Evolutionary conservation across 2,329 filamentous ascomycete species (phyloP).

Genomic region (Zymoseptoria crescenta): DNA sequence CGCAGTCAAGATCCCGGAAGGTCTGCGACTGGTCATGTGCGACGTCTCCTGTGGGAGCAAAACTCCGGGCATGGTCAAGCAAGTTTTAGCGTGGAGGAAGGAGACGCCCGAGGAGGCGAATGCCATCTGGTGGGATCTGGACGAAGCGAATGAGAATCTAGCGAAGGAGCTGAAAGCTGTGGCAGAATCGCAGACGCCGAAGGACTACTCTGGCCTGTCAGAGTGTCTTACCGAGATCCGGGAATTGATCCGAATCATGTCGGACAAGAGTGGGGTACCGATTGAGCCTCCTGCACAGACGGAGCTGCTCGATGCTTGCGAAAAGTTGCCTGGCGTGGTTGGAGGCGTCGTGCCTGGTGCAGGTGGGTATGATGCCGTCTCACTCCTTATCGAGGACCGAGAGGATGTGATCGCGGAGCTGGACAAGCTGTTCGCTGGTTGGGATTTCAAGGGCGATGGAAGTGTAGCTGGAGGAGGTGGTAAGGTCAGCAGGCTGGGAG

Average conservation of each 20-base stretch:
- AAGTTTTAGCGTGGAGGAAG: slow-evolving; percentile 74
- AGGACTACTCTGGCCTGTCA: slow-evolving; percentile 43
- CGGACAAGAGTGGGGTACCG: slow-evolving; percentile 63
- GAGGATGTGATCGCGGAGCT: slow-evolving; percentile 54
- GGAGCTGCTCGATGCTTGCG: slow-evolving; percentile 68
- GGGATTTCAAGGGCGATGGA: slow-evolving; percentile 44
- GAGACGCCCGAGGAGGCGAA: slow-evolving; percentile 57
- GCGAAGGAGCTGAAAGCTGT: slow-evolving; percentile 54
- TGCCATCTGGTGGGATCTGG: slow-evolving; percentile 65
- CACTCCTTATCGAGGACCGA: slow-evolving; percentile 69
- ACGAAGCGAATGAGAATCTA: slow-evolving; percentile 64
- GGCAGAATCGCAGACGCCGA: slow-evolving; percentile 41
- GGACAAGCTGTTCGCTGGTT: slow-evolving; percentile 55
- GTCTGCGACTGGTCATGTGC: slow-evolving; percentile 78
- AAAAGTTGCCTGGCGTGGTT: slow-evolving; percentile 65
- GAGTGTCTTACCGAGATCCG: slow-evolving; percentile 46
- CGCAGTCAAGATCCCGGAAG: slow-evolving; percentile 61
- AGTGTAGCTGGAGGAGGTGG: slow-evolving; percentile 28
- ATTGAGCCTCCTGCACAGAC: slow-evolving; percentile 88
- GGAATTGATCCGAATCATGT: slow-evolving; percentile 67
- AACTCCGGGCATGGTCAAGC: slow-evolving; percentile 92
- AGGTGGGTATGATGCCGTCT: slow-evolving; percentile 86
- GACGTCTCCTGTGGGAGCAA: slow-evolving; percentile 92
- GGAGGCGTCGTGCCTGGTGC: slow-evolving; percentile 91
- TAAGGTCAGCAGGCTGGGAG: slow-evolving; percentile 60